Evolutionary conservation across 2,329 filamentous ascomycete genomes (phyloP).

Genomic region (Tolypocladium sp.): DNA sequence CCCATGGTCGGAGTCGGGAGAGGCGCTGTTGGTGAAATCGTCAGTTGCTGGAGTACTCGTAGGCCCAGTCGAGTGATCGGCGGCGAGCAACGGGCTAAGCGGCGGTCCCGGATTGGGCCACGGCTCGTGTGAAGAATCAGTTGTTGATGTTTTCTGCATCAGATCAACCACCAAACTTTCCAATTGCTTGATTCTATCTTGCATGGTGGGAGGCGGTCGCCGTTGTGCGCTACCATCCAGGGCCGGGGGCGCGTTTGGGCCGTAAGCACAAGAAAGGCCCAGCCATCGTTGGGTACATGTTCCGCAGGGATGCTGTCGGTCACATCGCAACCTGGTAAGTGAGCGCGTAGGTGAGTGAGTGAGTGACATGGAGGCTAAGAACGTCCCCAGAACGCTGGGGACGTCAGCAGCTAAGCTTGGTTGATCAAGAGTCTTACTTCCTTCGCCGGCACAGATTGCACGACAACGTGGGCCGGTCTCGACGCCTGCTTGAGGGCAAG

Average conservation of each 20-base stretch:
- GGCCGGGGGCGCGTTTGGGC: background rate
- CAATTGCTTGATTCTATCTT: constrained; percentile 14
- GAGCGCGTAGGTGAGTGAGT: background rate
- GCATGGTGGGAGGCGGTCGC: constrained; percentile 2
- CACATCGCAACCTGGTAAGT: constrained; percentile 12
- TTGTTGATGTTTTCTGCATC: no score
- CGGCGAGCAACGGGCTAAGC: background rate
- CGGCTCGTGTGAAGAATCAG: no score
- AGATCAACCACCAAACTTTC: constrained; percentile 8
- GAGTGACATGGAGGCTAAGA: background rate
- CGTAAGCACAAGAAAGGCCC: constrained; percentile 12
- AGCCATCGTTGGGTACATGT: constrained; percentile 8
- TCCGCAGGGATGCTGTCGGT: constrained; percentile 13
- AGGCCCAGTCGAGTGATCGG: constrained; percentile 11
- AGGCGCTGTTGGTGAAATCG: background rate
- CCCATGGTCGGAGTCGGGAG: constrained; percentile 15
- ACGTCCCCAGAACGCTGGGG: no score
- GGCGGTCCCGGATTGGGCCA: no score
- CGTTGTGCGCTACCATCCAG: background rate
- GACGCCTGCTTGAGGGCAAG: constrained; percentile 11
- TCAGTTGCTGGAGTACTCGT: constrained; percentile 12
- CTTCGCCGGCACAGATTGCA: constrained; percentile 23
- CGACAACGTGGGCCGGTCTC: constrained; percentile 24
- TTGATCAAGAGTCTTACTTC: constrained; percentile 15
- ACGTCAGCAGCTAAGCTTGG: no score